Evolutionary conservation across 2,329 filamentous ascomycete genomes (phyloP), one percentile per base, ranked within the genome.

Genomic region (Xylariaceae sp.): DNA sequence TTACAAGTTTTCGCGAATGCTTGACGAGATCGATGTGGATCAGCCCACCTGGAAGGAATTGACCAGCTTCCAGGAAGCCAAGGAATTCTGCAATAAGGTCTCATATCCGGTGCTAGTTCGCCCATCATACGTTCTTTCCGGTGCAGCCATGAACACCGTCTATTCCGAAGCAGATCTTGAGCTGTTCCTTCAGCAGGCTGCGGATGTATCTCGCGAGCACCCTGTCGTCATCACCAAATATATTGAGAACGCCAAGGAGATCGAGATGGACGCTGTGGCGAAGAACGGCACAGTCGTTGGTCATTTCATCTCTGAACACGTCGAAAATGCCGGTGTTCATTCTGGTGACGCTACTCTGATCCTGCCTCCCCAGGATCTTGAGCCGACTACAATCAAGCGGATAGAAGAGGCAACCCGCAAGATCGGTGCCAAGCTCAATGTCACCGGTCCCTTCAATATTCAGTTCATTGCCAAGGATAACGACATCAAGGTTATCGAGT

Each of bases 401-500:
- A 97, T 98, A 43, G 89, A 91, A 64, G 90, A 96, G 64, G 93
- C 93, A 3, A 97, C 93, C 12, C 78, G 85, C 53, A 97, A 97
- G 78, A 97, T 98, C 55, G 93, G 86, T 52, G 83, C 86, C 48
- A 91, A 93, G 13, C 78, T 97, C 44, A 96, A 97, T 63, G 85
- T 98, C 42, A 97, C 93, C 31, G 93, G 93, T 37, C 93, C 93
- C 17, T 96, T 86, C 78, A 98, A 98, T 69, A 98, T 98, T 50
- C 93, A 98, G 64, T 97, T 98, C 72, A 98, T 98, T 58, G 93
- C 93, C 57, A 97, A 97, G 73, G 90, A 97, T 65, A 97, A 97
- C 64, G 91, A 97, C 53, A 97, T 98, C 74, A 97, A 97, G 75
- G 93, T 98, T 52, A 98, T 98, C 51, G 93, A 98, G 71, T 97